These are phyloP conservation scores for Annulohypoxylon maeteangense DNA, from an alignment of 495 filamentous ascomycete species.

Conservation along the genomic window DNA sequence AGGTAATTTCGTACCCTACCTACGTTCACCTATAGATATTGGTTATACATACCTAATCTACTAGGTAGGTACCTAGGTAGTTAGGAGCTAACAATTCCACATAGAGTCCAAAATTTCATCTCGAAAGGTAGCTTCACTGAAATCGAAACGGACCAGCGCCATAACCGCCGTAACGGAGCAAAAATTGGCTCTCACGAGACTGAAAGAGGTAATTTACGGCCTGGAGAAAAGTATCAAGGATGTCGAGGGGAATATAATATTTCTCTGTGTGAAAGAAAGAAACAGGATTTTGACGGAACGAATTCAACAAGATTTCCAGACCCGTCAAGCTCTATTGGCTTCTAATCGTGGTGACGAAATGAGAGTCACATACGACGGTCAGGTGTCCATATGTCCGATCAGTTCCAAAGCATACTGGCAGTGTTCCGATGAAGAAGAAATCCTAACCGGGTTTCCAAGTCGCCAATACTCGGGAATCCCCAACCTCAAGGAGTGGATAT, in stretches of 20 bases:
- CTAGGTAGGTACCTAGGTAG: no score
- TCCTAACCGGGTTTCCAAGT: constrained; percentile 6
- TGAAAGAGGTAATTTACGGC: no score
- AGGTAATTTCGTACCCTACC: neutral
- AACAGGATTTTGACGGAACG: neutral
- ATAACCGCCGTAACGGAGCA: no score
- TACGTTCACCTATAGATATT: no score
- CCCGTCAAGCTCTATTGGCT: neutral
- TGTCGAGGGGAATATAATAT: neutral
- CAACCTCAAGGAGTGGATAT: neutral
- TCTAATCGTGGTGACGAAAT: neutral
- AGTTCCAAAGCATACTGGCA: constrained; percentile 1
- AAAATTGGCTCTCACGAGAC: no score
- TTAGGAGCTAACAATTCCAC: no score
- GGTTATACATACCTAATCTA: no score
- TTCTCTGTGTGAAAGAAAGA: neutral
- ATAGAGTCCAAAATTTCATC: no score
- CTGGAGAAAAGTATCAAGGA: no score
- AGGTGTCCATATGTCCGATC: neutral
- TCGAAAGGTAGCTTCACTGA: no score
- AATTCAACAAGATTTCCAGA: neutral
- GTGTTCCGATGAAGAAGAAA: neutral
- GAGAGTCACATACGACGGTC: neutral
- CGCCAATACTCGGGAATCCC: neutral
- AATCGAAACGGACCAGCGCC: no score